A percentile compares a stretch with the other conserved stretches of the same genome.
Evolutionary conservation across 1,284 basidiomycete genomes (phyloP).

Genomic region (Malassezia equina): DNA sequence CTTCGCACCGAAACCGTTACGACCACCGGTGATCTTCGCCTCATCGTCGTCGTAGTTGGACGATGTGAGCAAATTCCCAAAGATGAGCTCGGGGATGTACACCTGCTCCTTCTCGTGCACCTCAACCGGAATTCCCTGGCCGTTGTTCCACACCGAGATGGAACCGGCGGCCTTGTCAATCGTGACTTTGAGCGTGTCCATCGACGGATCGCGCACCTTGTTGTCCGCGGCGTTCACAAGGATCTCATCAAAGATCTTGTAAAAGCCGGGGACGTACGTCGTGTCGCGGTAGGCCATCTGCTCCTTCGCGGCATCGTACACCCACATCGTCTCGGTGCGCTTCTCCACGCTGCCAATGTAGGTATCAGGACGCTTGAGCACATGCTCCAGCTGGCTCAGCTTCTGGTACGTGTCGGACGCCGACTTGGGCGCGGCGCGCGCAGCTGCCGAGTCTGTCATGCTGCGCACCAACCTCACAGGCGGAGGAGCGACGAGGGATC

Average conservation of each 20-base stretch:
- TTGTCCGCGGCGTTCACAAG: slow-evolving; percentile 98
- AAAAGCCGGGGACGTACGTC: slow-evolving; percentile 91
- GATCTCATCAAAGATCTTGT: slow-evolving; percentile 99
- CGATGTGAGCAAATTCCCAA: slow-evolving; percentile 86
- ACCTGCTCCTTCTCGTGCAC: slow-evolving; percentile 86
- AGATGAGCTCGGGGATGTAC: slow-evolving; percentile 95
- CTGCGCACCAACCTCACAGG: neutral
- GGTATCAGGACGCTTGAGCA: slow-evolving; percentile 89
- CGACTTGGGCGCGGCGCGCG: slow-evolving; percentile 56
- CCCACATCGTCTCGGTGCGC: slow-evolving; percentile 45
- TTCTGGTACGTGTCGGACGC: slow-evolving; percentile 88
- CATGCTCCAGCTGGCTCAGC: slow-evolving; percentile 93
- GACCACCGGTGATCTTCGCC: slow-evolving; percentile 95
- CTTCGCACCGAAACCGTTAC: slow-evolving; percentile 94
- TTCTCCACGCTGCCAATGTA: slow-evolving; percentile 63
- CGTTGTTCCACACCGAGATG: slow-evolving; percentile 93
- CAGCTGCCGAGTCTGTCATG: slow-evolving; percentile 2
- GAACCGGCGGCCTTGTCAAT: slow-evolving; percentile 73
- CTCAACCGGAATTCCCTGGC: slow-evolving; percentile 86
- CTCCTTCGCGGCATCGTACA: slow-evolving; percentile 36
- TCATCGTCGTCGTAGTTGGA: slow-evolving; percentile 99
- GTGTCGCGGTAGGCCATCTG: slow-evolving; percentile 56
- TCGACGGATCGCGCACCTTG: slow-evolving; percentile 57
- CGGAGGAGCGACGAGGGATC: neutral
- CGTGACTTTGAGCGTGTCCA: slow-evolving; percentile 49